Base-by-base conservation (phyloP, 495 filamentous ascomycete species). In the Aspergillus bridgeri region DNA sequence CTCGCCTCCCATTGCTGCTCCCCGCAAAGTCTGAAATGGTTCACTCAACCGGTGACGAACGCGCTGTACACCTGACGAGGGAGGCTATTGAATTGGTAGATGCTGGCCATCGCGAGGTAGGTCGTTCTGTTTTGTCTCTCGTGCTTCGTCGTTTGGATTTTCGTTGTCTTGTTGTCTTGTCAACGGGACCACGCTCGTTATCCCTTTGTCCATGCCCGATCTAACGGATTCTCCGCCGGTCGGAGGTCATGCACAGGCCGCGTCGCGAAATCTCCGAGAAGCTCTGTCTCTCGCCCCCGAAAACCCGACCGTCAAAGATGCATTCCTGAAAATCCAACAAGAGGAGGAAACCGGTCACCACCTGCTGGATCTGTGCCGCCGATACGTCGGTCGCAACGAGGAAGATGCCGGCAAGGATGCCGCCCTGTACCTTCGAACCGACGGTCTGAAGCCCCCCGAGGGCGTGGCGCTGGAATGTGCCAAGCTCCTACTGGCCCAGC, bases 281-380 rank as follows among this genome's bases (percentile, higher is more conserved):
- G 86, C 86, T 21, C 75, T 81, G 53, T 79, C 79, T n/a, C 72
- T 89, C 48, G 81, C 81, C 17, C 81, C 84, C 21, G 75, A 84
- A 2, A 79, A 86, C 62, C 52, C 70, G 20, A 57, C 76, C 56
- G 78, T 87, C 53, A 79, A 79, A 70, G 72, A 69, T 21, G 80
- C 79, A 27, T 78, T 85, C 50, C 59, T 79, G 24, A 77, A 76
- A 56, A 74, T 86, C 49, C 74, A 75, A 51, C 67, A 75, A n/a
- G 75, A 81, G 54, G 79, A 83, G 50, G 72, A 79, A 62, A 69
- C 66, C 48, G 69, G 73, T 42, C 75, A 80, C 55, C 74, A 74
- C 23, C 64, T 86, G 20, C 60, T 83, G 45, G 75, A 73, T 24
- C 72, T 84, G 21, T 86, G 84, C 56, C 75, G 73, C 23, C 76